Evolutionary conservation across 768 basidiomycete genomes (phyloP), one percentile per base, ranked within the genome.

Genomic region (Neoboletus brunneissimus): DNA sequence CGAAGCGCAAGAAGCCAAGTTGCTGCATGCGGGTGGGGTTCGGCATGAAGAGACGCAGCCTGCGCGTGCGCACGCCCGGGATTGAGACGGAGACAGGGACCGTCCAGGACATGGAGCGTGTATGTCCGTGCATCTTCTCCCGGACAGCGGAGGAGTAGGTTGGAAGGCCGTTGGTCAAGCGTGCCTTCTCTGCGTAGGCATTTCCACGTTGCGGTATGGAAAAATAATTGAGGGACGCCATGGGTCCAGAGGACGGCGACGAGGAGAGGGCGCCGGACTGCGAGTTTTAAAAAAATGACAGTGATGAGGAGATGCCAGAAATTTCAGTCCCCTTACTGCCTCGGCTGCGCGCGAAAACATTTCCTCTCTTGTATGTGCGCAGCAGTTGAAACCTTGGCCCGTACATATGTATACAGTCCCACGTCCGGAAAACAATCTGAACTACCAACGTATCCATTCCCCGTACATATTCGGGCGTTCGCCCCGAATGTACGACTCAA

Each of bases 391-490:
- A 44, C 25, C 11, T n/a, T 10, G 11, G 23, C 43, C 25, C 5
- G 43, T 44, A 44, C 44, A 20, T 12, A 12, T 5, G 20, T 20
- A 34, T 13, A 34, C 13, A 11, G 34, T 34, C 34, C 34, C 18
- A 23, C 18, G 43, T 34, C 47, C 51, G 15, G 49, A 34, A 52
- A 35, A 25, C 4, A 32, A 16, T 32, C 5, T 16, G 15, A 23
- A 23, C 47, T 63, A 64, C 66, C 70, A 60, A 23, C 47, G 56
- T 9, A 76, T 42, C 82, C 81, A 84, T 75, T 94, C 93, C 34
- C 93, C 92, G 72, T 94, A 94, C 90, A 93, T 91, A 68, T 95
- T 97, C 22, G 94, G 92, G 31, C 84, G 74, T 72, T 97, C 94
- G 2, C 87, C 89, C 7, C 94, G 79, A 51, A 97, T 70, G 71